These are phyloP conservation scores for Geranium rotundifolium DNA, from an alignment of 345 rosid genomes.

Conservation along the genomic window DNA sequence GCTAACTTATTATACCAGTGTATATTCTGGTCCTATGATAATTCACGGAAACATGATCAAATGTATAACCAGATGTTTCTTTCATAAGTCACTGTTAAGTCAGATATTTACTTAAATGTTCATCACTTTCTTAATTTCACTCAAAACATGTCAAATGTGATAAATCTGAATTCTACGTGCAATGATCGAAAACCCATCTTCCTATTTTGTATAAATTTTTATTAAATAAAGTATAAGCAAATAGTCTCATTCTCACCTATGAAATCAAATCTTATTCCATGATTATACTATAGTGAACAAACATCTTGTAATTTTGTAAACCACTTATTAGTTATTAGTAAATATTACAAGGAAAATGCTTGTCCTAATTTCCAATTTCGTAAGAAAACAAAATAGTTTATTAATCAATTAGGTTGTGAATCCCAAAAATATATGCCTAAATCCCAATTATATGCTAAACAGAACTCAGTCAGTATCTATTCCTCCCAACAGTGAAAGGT, in stretches of 20 bases:
- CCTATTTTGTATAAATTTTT: neutral
- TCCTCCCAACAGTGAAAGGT: neutral
- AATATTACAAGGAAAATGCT: neutral
- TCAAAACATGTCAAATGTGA: too few relatives aligned
- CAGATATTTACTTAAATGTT: too few relatives aligned
- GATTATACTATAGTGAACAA: too few relatives aligned
- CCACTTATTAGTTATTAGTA: too few relatives aligned
- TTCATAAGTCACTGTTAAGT: too few relatives aligned
- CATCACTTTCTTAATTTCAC: too few relatives aligned
- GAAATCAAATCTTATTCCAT: neutral
- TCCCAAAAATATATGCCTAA: neutral
- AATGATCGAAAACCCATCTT: slow-evolving; percentile 1
- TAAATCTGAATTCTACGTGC: neutral
- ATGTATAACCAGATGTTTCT: too few relatives aligned
- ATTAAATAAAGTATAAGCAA: neutral
- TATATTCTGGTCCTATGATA: too few relatives aligned
- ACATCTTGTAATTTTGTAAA: neutral
- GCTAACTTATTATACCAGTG: neutral
- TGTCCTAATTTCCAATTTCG: neutral
- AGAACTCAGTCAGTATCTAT: neutral
- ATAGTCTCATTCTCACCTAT: neutral
- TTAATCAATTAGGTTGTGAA: neutral
- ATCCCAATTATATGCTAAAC: neutral
- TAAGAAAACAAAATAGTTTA: neutral
- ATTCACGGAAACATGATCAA: too few relatives aligned